Percentiles rank a stretch among this genome's conserved stretches.
Conservation (phyloP, 1,284 basidiomycete species). For the Bjerkandera adusta region DNA sequence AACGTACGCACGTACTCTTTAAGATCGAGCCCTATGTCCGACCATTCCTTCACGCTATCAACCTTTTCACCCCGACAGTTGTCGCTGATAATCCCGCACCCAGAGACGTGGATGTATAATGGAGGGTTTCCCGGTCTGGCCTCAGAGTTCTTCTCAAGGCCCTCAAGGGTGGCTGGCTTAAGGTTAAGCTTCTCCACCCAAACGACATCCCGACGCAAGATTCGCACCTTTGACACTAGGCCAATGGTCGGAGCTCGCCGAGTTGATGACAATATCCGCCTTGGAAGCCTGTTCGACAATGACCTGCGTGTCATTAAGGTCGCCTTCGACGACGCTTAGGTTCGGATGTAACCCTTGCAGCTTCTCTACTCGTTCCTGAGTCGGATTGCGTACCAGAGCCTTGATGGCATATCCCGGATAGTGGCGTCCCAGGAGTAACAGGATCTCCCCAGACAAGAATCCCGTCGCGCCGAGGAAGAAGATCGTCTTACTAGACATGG, state of each 20-base stretch:
- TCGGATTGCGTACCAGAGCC: conserved; percentile 35
- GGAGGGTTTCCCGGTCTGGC: conserved; percentile 35
- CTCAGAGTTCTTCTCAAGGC: conserved; percentile 36
- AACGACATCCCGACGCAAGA: background rate
- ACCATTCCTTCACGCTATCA: conserved; percentile 30
- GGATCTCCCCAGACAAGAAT: conserved; percentile 40
- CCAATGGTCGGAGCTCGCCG: conserved; percentile 39
- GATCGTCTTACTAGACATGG: conserved; percentile 23
- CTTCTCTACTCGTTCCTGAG: conserved; percentile 26
- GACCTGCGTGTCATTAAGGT: conserved; percentile 33
- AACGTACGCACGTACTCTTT: conserved; percentile 21
- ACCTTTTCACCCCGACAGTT: conserved; percentile 36
- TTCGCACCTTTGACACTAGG: conserved; percentile 33
- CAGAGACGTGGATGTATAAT: conserved; percentile 41
- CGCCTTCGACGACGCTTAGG: conserved; percentile 35
- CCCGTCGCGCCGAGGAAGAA: conserved; percentile 45
- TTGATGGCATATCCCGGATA: conserved; percentile 31
- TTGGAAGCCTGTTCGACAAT: conserved; percentile 34
- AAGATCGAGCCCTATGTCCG: conserved; percentile 36
- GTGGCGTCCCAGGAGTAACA: conserved; percentile 30
- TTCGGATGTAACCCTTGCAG: conserved; percentile 31
- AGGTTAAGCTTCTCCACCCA: background rate
- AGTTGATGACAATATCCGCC: conserved; percentile 37
- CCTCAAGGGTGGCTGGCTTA: conserved; percentile 35
- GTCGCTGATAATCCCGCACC: conserved; percentile 37